Evolutionary conservation across 169 alveolate genomes (phyloP).

Genomic region (Plasmodium ovale): DNA sequence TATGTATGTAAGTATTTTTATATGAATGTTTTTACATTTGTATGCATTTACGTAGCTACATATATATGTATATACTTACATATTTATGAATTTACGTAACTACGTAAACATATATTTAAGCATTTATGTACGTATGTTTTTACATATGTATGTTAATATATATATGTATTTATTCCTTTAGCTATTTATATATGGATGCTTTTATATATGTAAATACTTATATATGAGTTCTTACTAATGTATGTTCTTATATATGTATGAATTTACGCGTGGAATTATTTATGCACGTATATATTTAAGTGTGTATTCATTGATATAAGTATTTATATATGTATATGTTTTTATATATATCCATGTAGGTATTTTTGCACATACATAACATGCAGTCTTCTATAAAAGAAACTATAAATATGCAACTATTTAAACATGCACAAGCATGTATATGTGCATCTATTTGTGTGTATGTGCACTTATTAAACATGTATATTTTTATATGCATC

Average conservation of each 20-base stretch:
- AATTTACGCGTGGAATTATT: background rate
- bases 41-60: background rate
- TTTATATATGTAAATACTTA: background rate
- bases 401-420: too few relatives aligned
- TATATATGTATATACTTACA: background rate
- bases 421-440: too few relatives aligned
- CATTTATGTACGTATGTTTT: background rate
- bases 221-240: too few relatives aligned
- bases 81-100: background rate
- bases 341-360: too few relatives aligned
- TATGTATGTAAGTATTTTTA: background rate
- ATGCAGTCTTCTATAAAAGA: too few relatives aligned
- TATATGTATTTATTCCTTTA: background rate
- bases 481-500: too few relatives aligned
- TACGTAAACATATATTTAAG: background rate
- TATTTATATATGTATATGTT: background rate
- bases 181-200: background rate
- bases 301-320: background rate
- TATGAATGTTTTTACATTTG: background rate
- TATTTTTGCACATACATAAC: too few relatives aligned
- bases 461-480: too few relatives aligned
- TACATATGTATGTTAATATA: background rate
- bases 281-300: background rate
- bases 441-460: too few relatives aligned
- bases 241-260: background rate